These are phyloP conservation scores for Xylariaceae sp. DNA, from an alignment of 2,329 filamentous ascomycete species.

Conservation along the genomic window DNA sequence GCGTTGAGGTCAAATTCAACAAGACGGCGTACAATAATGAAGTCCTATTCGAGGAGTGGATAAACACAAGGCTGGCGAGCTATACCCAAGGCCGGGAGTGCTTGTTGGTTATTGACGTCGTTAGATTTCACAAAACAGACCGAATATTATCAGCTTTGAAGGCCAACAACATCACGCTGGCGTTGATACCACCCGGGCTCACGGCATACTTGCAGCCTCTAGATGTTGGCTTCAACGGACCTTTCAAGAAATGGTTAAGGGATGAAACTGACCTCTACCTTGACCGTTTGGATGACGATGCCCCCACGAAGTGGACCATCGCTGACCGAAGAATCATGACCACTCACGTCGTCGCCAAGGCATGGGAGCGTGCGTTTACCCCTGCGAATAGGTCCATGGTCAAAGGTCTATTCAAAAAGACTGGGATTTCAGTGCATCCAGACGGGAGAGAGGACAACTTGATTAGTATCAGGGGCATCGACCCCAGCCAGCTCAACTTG, in stretches of 20 bases:
- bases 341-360: too few species aligned
- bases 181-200: neutral
- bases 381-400: too few species aligned
- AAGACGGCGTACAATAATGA: neutral
- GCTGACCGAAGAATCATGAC: too few species aligned
- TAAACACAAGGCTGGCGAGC: neutral
- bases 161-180: neutral
- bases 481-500: too few species aligned
- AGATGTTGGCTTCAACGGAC: neutral
- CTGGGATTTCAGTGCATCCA: too few species aligned
- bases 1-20: neutral
- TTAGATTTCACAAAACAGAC: neutral
- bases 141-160: neutral
- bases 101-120: neutral
- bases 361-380: too few species aligned
- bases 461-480: too few species aligned
- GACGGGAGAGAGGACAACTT: too few species aligned
- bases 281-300: too few species aligned
- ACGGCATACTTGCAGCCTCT: neutral
- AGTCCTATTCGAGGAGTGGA: neutral
- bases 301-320: too few species aligned
- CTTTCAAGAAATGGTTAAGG: neutral
- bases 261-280: too few species aligned
- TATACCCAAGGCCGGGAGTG: neutral
- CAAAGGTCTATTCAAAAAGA: too few species aligned